Evolutionary conservation across 148 eudicot species (phyloP).

Genomic region (Arbutus unedo): DNA sequence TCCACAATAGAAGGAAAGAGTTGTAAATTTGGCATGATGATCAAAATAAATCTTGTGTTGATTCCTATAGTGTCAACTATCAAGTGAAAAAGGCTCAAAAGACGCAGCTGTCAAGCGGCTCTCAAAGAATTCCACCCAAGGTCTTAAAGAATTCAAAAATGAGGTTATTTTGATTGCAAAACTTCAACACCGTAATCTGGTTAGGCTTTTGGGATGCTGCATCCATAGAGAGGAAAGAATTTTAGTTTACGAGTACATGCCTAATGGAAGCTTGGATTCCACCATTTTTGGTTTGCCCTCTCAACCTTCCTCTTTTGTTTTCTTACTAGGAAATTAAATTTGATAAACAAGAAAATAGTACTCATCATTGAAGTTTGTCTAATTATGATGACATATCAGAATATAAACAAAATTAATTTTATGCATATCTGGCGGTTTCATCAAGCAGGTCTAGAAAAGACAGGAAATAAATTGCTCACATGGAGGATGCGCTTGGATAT

Average conservation of each 20-base stretch:
- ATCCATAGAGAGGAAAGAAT: constrained; percentile 16
- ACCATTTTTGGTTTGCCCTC: constrained; percentile 18
- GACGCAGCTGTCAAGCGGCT: constrained; percentile 10
- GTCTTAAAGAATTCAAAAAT: not conserved
- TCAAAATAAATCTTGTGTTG: not conserved
- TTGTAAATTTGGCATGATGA: not conserved
- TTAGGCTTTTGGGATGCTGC: constrained; percentile 16
- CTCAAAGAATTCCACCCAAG: constrained; percentile 8
- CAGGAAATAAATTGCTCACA: constrained; percentile 1
- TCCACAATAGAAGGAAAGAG: not conserved
- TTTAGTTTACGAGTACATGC: constrained; percentile 17
- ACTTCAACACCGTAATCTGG: constrained; percentile 6
- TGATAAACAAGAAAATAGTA: not conserved
- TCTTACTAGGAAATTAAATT: not conserved
- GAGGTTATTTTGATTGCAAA: too few relatives aligned
- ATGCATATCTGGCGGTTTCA: not conserved
- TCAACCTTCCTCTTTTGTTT: not conserved
- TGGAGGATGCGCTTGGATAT: constrained; percentile 18
- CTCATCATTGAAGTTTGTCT: not conserved
- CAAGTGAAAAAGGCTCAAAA: not conserved
- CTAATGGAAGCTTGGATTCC: constrained; percentile 17
- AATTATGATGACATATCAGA: not conserved
- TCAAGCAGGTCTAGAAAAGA: not conserved
- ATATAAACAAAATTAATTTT: too few relatives aligned
- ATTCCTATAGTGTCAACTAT: not conserved